Evolutionary conservation across 1,139 yeast species (phyloP).

Genomic region (Saccharomycopsis crataegensis): DNA sequence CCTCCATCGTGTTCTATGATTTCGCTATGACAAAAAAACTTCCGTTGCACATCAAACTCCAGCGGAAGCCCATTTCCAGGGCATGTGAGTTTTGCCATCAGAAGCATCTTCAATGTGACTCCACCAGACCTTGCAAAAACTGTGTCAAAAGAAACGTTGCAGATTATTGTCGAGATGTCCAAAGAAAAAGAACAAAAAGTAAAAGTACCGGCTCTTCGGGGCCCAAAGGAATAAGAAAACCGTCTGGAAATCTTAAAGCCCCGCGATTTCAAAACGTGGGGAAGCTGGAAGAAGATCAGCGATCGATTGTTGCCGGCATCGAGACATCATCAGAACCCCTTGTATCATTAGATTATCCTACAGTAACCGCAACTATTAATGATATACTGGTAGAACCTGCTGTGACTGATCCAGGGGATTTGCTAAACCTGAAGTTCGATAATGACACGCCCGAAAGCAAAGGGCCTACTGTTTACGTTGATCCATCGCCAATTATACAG

Average conservation of each 20-base stretch:
- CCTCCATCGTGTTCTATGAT: background rate
- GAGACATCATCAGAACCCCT: too few relatives aligned
- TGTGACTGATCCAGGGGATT: too few relatives aligned
- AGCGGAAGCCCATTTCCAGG: slow-evolving; percentile 53
- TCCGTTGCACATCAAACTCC: slow-evolving; percentile 43
- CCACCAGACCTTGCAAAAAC: slow-evolving; percentile 57
- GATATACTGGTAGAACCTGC: too few relatives aligned
- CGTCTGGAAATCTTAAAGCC: background rate
- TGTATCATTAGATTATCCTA: too few relatives aligned
- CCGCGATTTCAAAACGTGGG: background rate
- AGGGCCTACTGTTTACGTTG: too few relatives aligned
- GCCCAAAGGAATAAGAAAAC: background rate
- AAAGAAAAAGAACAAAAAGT: slow-evolving; percentile 43
- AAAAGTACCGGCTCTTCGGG: background rate
- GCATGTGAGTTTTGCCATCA: slow-evolving; percentile 69
- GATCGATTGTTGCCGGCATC: too few relatives aligned
- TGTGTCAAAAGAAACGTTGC: slow-evolving; percentile 56
- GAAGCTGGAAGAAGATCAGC: background rate
- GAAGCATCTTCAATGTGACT: slow-evolving; percentile 63
- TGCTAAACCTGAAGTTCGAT: too few relatives aligned
- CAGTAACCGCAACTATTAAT: too few relatives aligned
- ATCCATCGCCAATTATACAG: too few relatives aligned
- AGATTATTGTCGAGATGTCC: slow-evolving; percentile 50
- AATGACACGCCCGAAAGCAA: too few relatives aligned
- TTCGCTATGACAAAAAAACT: slow-evolving; percentile 53